These are phyloP conservation scores for Juglanconis oblonga DNA, from an alignment of 2,329 filamentous ascomycete genomes.

Conservation along the genomic window DNA sequence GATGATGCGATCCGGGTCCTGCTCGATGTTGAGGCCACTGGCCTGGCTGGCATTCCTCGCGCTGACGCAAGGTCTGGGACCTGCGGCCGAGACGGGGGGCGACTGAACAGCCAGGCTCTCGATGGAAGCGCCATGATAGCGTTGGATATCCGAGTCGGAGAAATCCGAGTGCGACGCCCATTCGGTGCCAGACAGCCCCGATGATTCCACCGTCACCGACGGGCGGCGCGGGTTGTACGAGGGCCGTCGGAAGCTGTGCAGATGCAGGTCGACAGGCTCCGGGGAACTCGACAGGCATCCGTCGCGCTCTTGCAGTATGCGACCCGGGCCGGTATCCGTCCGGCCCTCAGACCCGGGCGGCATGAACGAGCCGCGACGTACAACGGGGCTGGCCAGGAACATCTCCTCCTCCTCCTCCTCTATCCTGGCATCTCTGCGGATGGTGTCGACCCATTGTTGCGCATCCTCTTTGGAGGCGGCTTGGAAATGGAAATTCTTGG, in stretches of 20 bases:
- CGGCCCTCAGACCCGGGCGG: conserved; percentile 16
- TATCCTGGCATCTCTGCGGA: conserved; percentile 75
- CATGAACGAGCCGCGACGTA: conserved; percentile 45
- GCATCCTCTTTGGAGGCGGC: conserved; percentile 71
- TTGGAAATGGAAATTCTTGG: conserved; percentile 88
- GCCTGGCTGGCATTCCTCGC: conserved; percentile 60
- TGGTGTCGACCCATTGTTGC: conserved; percentile 80
- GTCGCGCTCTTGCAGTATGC: conserved; percentile 34
- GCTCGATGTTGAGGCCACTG: conserved; percentile 54
- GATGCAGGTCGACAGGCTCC: conserved; percentile 47
- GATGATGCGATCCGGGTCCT: conserved; percentile 82
- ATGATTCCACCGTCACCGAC: conserved; percentile 53
- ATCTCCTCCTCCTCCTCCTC: conserved; percentile 88
- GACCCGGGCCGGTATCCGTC: conserved; percentile 16
- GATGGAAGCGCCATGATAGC: conserved; percentile 47
- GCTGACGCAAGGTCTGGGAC: conserved; percentile 32
- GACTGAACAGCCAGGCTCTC: conserved; percentile 46
- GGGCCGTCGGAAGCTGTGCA: conserved; percentile 42
- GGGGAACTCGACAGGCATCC: conserved; percentile 57
- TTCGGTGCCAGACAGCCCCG: conserved; percentile 60
- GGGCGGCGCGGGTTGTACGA: conserved; percentile 43
- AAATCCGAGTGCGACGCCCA: conserved; percentile 83
- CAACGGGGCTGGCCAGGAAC: conserved; percentile 65
- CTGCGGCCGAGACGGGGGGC: conserved; percentile 26
- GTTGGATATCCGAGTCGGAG: conserved; percentile 64